Percentiles rank a stretch among this genome's conserved stretches.
These are phyloP conservation scores for Termitomyces eurrhizus DNA, from an alignment of 768 basidiomycete species.

Conservation along the genomic window DNA sequence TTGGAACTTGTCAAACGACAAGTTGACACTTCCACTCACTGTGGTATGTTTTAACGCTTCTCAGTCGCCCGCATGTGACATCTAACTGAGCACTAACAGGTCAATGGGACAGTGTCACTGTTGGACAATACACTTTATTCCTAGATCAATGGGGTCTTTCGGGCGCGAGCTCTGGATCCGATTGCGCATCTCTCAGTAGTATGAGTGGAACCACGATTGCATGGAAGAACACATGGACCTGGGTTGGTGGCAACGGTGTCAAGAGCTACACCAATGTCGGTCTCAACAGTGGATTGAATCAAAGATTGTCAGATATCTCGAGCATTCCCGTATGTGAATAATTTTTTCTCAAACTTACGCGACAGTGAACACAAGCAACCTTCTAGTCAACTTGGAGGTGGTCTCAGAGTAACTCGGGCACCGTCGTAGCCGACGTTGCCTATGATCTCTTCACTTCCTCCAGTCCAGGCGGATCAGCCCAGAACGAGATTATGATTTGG, in stretches of 20 bases:
- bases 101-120: conserved; percentile 47
- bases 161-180: conserved; percentile 42
- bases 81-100: conserved; percentile 23
- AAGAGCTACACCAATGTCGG: conserved; percentile 63
- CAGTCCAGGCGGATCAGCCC: conserved; percentile 42
- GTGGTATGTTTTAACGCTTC: conserved; percentile 22
- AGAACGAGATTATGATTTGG: conserved; percentile 63
- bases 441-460: conserved; percentile 63
- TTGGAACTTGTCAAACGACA: conserved; percentile 22
- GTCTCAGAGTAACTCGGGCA: conserved; percentile 39
- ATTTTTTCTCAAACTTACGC: neutral
- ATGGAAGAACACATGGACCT: conserved; percentile 53
- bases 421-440: conserved; percentile 51
- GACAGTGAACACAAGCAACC: neutral
- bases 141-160: conserved; percentile 45
- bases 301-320: conserved; percentile 47
- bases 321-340: conserved; percentile 46
- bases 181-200: conserved; percentile 45
- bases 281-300: conserved; percentile 46
- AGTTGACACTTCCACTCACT: conserved; percentile 35
- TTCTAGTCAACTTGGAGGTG: conserved; percentile 52
- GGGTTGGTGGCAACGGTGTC: conserved; percentile 48
- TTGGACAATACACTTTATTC: conserved; percentile 43
- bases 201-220: conserved; percentile 36
- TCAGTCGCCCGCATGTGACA: neutral